Conservation (phyloP, 2,329 filamentous ascomycete species). For the Ascomycota sp. region DNA sequence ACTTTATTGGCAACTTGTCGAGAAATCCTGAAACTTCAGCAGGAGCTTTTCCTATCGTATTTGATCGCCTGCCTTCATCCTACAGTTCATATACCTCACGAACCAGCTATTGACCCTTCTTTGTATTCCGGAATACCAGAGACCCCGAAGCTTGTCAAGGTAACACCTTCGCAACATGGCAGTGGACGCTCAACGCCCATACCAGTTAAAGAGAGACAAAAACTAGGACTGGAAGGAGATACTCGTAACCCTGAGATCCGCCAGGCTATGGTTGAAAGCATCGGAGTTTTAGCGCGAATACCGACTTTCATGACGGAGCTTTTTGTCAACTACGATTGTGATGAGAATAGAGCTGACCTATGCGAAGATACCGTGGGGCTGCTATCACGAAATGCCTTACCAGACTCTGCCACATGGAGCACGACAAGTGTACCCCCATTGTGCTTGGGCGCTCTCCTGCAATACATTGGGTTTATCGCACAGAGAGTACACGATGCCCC, state of each 20-base stretch:
- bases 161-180: conserved; percentile 45
- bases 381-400: conserved; percentile 81
- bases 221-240: conserved; percentile 79
- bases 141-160: conserved; percentile 70
- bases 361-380: conserved; percentile 93
- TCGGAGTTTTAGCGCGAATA: conserved; percentile 79
- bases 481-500: conserved; percentile 62
- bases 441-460: conserved; percentile 76
- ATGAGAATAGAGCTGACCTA: conserved; percentile 73
- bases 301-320: conserved; percentile 88
- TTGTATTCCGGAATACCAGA: conserved; percentile 88
- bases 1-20: conserved; percentile 83
- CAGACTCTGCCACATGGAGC: conserved; percentile 95
- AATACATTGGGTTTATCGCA: conserved; percentile 80
- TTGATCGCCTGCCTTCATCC: conserved; percentile 86
- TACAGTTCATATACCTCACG: conserved; percentile 79
- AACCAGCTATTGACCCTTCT: conserved; percentile 73
- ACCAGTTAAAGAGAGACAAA: conserved; percentile 77
- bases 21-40: conserved; percentile 78
- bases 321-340: conserved; percentile 96
- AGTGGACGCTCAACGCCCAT: conserved; percentile 83
- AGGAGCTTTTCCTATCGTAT: conserved; percentile 90
- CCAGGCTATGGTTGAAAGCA: conserved; percentile 95
- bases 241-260: conserved; percentile 82
- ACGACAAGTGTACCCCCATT: conserved; percentile 93